Evolutionary conservation across 805 yeast genomes (phyloP).

Genomic region (Metschnikowia noctiluminum): DNA sequence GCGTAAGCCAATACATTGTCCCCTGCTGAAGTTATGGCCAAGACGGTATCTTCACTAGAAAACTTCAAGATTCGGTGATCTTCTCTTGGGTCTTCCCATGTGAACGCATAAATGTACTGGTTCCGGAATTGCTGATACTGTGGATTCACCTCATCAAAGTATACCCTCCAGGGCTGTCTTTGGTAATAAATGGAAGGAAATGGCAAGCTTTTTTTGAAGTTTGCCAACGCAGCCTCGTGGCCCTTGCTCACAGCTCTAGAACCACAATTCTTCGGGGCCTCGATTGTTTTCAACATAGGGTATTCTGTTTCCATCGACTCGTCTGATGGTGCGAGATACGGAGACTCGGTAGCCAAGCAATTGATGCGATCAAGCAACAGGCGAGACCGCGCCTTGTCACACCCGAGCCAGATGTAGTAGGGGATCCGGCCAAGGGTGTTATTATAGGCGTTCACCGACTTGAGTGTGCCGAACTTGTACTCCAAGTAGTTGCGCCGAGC

Average conservation of each 20-base stretch:
- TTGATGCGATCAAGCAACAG: conserved; percentile 60
- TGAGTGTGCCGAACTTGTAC: conserved; percentile 77
- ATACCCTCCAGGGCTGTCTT: conserved; percentile 72
- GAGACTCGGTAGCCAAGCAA: conserved; percentile 77
- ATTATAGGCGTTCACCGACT: conserved; percentile 68
- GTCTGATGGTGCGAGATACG: conserved; percentile 65
- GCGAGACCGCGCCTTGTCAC: conserved; percentile 37
- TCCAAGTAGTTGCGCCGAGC: conserved; percentile 81
- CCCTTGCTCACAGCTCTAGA: conserved; percentile 54
- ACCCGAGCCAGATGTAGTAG: conserved; percentile 79
- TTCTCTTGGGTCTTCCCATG: conserved; percentile 89
- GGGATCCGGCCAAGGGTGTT: conserved; percentile 68
- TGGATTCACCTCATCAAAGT: conserved; percentile 68
- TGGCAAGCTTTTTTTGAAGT: conserved; percentile 63
- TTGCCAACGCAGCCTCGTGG: conserved; percentile 68
- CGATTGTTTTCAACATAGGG: conserved; percentile 16
- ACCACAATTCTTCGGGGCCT: conserved; percentile 10
- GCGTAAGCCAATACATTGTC: conserved; percentile 79
- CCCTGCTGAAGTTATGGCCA: conserved; percentile 85
- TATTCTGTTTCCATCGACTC: conserved; percentile 20
- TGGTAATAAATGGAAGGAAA: conserved; percentile 81
- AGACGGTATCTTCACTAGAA: conserved; percentile 61
- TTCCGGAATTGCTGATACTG: conserved; percentile 68
- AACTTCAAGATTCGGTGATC: conserved; percentile 66
- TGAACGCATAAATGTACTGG: conserved; percentile 82